Conservation (phyloP, 2,329 filamentous ascomycete genomes). For the Dactylellina parvicollis region DNA sequence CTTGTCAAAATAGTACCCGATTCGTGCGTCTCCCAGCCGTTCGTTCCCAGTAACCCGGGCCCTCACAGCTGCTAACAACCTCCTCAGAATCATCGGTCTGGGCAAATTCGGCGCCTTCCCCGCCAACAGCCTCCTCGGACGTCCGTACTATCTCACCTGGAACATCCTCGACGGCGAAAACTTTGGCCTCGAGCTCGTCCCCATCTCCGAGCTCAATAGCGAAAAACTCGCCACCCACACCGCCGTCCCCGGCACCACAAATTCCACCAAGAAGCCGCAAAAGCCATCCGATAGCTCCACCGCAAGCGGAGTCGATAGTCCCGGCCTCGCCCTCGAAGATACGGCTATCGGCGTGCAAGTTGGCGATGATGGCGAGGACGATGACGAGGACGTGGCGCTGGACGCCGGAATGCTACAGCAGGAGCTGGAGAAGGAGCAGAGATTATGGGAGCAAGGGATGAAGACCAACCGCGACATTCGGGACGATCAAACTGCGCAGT, state of each 20-base stretch:
- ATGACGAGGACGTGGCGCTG: slow-evolving; percentile 59
- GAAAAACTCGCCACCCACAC: slow-evolving; percentile 55
- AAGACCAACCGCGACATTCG: slow-evolving; percentile 73
- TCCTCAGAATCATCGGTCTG: slow-evolving; percentile 78
- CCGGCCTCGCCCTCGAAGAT: slow-evolving; percentile 42
- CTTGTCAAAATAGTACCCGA: slow-evolving; percentile 71
- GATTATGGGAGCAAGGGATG: slow-evolving; percentile 66
- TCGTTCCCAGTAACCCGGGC: slow-evolving; percentile 37
- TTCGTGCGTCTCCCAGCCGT: slow-evolving; percentile 67
- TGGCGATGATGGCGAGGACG: slow-evolving; percentile 53
- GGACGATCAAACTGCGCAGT: slow-evolving; percentile 76
- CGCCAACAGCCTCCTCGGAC: slow-evolving; percentile 86
- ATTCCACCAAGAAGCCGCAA: slow-evolving; percentile 23
- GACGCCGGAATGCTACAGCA: slow-evolving; percentile 60
- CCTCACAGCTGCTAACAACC: slow-evolving; percentile 59
- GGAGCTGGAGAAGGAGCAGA: slow-evolving; percentile 56
- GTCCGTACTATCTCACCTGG: slow-evolving; percentile 90
- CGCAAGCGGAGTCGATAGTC: slow-evolving; percentile 42
- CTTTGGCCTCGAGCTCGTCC: slow-evolving; percentile 55
- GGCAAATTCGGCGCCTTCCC: slow-evolving; percentile 94
- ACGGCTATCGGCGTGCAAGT: slow-evolving; percentile 57
- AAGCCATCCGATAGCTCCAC: slow-evolving; percentile 36
- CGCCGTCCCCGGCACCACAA: slow-evolving; percentile 2
- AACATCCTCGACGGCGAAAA: slow-evolving; percentile 69
- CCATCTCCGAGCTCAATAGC: slow-evolving; percentile 56